Evolutionary conservation across 257 asterid species (phyloP).

Genomic region (Anisodus acutangulus): DNA sequence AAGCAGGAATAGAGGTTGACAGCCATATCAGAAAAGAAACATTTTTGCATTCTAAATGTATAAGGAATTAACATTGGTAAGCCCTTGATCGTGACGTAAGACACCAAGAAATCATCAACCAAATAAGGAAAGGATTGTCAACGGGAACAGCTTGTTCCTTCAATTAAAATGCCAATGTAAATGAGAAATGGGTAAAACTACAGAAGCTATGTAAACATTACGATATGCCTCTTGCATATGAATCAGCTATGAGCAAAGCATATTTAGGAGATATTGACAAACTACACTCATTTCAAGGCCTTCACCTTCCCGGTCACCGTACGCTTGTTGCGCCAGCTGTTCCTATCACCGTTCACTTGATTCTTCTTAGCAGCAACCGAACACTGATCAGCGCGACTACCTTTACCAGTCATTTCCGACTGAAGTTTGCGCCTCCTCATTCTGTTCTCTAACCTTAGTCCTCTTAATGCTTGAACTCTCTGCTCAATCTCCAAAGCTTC

Average conservation of each 20-base stretch:
- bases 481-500: conserved; percentile 83
- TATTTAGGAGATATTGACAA: conserved; percentile 30
- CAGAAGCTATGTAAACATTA: background rate
- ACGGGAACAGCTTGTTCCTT: background rate
- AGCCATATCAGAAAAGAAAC: background rate
- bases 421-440: conserved; percentile 82
- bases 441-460: conserved; percentile 72
- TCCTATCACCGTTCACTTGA: conserved; percentile 64
- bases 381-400: conserved; percentile 64
- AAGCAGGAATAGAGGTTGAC: background rate
- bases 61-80: background rate
- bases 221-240: background rate
- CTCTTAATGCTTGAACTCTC: conserved; percentile 56
- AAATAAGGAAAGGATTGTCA: background rate
- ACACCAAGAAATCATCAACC: background rate
- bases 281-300: conserved; percentile 47
- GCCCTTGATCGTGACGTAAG: background rate
- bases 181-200: conserved; percentile 25
- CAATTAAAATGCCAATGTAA: background rate
- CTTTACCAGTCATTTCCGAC: conserved; percentile 49
- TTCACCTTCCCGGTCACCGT: conserved; percentile 74
- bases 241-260: conserved; percentile 26
- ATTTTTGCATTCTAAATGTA: background rate
- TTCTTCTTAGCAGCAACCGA: conserved; percentile 81
- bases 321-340: conserved; percentile 72